Conservation (phyloP, 1,139 yeast genomes). For the Zygosaccharomyces pseudobailii region DNA sequence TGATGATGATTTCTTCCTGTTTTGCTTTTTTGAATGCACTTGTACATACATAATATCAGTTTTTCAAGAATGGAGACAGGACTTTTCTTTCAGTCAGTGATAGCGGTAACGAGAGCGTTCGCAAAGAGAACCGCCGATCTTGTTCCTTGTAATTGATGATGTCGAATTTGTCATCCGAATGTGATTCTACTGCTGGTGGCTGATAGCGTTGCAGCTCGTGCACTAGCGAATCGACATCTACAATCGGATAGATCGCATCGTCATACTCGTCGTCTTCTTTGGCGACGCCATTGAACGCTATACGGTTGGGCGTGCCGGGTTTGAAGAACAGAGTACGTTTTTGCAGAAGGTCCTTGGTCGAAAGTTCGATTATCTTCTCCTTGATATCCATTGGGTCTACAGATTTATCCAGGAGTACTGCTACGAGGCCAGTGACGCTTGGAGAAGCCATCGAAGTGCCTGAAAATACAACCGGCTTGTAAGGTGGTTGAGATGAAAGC, state of each 20-base stretch:
- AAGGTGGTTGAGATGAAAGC: conserved; percentile 23
- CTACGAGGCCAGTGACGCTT: conserved; percentile 67
- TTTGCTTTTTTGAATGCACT: conserved; percentile 13
- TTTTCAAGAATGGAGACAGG: conserved; percentile 4
- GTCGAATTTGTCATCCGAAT: conserved; percentile 5
- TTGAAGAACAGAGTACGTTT: conserved; percentile 36
- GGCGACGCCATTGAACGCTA: conserved; percentile 40
- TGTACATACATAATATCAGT: conserved; percentile 15
- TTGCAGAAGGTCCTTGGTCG: conserved; percentile 37
- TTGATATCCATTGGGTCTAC: conserved; percentile 41
- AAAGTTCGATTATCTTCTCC: conserved; percentile 37
- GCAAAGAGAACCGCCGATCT: background rate
- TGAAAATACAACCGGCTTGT: conserved; percentile 41
- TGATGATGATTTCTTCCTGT: background rate
- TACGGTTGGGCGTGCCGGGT: conserved; percentile 45
- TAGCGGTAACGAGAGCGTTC: background rate
- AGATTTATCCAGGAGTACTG: conserved; percentile 61
- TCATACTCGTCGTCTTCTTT: conserved; percentile 33
- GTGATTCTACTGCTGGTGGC: conserved; percentile 5
- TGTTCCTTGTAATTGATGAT: conserved; percentile 8
- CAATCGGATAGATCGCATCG: conserved; percentile 22
- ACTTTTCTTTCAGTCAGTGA: conserved; percentile 4
- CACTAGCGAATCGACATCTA: conserved; percentile 21
- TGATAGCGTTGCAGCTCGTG: conserved; percentile 22
- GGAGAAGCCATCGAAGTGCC: conserved; percentile 94